These are phyloP conservation scores for Verticillium nubilum DNA, from an alignment of 2,329 filamentous ascomycete genomes.

Conservation along the genomic window DNA sequence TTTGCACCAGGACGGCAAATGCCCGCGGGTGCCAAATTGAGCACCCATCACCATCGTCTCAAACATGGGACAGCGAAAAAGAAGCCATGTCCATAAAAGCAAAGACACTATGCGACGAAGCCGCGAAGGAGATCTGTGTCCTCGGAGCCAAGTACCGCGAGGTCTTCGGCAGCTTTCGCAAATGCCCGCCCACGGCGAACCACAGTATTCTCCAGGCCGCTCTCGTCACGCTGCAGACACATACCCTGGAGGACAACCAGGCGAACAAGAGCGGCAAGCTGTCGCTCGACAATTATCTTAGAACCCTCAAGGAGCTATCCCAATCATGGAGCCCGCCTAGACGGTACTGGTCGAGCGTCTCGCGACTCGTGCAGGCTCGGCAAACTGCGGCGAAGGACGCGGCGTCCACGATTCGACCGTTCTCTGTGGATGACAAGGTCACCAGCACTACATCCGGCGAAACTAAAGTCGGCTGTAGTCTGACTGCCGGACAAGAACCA, in stretches of 20 bases:
- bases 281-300: background rate
- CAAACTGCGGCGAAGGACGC: background rate
- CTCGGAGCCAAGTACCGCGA: constrained; percentile 24
- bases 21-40: background rate
- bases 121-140: constrained; percentile 18
- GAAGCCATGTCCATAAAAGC: background rate
- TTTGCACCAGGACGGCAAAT: background rate
- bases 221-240: constrained; percentile 13
- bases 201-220: constrained; percentile 27
- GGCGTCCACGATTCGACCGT: background rate
- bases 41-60: background rate
- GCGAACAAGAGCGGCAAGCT: background rate
- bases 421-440: background rate
- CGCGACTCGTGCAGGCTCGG: background rate
- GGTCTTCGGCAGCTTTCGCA: constrained; percentile 25
- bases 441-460: background rate
- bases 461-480: too few species aligned
- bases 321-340: background rate
- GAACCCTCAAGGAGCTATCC: background rate
- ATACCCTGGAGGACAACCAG: background rate
- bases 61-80: background rate
- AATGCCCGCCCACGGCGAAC: constrained; percentile 27
- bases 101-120: constrained; percentile 14
- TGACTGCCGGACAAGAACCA: background rate
- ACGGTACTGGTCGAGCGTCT: background rate